Evolutionary conservation across 1,284 basidiomycete genomes (phyloP).

Genomic region (Ustilago esculenta): DNA sequence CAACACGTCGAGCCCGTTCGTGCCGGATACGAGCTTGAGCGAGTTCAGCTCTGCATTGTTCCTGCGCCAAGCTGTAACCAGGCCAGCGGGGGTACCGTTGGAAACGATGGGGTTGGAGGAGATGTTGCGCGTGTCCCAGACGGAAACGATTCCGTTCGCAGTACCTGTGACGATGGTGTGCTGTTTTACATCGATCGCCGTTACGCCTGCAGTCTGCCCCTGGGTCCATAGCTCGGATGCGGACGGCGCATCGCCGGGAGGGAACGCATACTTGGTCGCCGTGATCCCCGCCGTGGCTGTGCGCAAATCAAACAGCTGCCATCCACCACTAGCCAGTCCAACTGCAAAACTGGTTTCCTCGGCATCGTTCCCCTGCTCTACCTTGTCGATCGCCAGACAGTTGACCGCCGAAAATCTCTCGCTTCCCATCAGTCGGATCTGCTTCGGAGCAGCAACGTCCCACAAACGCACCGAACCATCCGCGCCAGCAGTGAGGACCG

Average conservation of each 20-base stretch:
- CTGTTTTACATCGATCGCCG: constrained; percentile 26
- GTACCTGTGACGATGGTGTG: constrained; percentile 75
- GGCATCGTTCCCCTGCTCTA: constrained; percentile 7
- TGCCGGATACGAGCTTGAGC: background rate
- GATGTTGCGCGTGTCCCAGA: constrained; percentile 73
- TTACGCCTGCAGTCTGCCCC: constrained; percentile 67
- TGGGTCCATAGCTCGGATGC: constrained; percentile 72
- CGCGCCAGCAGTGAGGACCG: constrained; percentile 73
- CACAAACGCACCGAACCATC: constrained; percentile 79
- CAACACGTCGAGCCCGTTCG: constrained; percentile 12
- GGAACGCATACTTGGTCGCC: constrained; percentile 66
- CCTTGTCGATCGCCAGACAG: constrained; percentile 67
- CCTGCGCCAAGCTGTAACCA: constrained; percentile 28
- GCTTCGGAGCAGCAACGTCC: constrained; percentile 75
- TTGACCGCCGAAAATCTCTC: constrained; percentile 69
- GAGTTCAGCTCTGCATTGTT: constrained; percentile 33
- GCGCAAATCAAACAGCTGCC: constrained; percentile 74
- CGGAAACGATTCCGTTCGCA: constrained; percentile 72
- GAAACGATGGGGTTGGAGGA: background rate
- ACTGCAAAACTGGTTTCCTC: constrained; percentile 64
- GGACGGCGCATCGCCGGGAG: constrained; percentile 41
- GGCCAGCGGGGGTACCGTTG: constrained; percentile 2
- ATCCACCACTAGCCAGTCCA: constrained; percentile 73
- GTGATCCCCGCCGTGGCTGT: constrained; percentile 70
- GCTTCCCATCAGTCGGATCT: constrained; percentile 62